Base-by-base conservation (phyloP, 2,329 filamentous ascomycete species). In the Aspergillus awamori region DNA sequence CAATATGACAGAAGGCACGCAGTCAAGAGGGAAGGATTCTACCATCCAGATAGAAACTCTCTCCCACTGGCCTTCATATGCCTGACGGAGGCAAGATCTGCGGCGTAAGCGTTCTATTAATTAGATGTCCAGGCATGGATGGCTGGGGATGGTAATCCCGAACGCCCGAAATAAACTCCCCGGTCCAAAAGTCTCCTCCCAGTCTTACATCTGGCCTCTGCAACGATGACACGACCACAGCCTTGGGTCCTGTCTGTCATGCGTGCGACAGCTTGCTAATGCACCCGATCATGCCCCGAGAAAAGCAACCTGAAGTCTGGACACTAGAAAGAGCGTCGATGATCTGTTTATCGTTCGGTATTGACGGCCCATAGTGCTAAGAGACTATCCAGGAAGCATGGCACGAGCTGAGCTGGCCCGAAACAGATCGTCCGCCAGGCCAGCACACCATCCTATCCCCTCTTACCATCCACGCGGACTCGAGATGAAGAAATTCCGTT, bases 181-280 rank as follows among this genome's bases (percentile, higher is more conserved):
- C 17, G 41, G 47, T 51, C n/a, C 26, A 30, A 30, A 30, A 17
- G 24, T 24, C 26, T 5, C 15, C 24, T 10, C 24, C 26, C 22
- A 49, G 26, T 22, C 45, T 28, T n/a, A 17, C 47, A 17, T 33
- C n/a, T 17, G 47, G 26, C n/a, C 30, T 30, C 47, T 28, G 47
- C 26, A 33, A 51, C 47, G 30, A 51, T 17, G 47, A 51, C 26
- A 51, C 47, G 47, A 30, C 47, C 47, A 51, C 47, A n/a, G 26
- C 15, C 26, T 30, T 28, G 47, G 47, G 47, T 30, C n/a, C 26
- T 51, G 15, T 49, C 47, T 48, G 45, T 26, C 22, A 49, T 49
- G 24, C 24, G 15, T 11, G 45, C 28, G 45, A 28, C 24, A 17
- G 22, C 45, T 15, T 8, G 15, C 45, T 49, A n/a, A 22, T 49